Conservation (phyloP, 2,329 filamentous ascomycete genomes). For the Lasiodiplodia theobromae region DNA sequence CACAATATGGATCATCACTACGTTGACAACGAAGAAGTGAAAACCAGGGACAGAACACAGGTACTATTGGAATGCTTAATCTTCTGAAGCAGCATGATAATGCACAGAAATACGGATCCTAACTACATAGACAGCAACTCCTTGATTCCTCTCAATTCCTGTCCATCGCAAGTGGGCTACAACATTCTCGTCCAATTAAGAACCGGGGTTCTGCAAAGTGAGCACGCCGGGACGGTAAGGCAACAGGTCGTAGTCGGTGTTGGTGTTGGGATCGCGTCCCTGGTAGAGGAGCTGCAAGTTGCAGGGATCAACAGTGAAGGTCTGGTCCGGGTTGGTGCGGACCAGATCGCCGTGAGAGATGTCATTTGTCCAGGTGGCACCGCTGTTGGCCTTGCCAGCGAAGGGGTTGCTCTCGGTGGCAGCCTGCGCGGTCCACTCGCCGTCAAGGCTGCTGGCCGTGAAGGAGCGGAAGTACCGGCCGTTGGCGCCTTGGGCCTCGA, state of each 20-base stretch:
- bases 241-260: conserved; percentile 57
- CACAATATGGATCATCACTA: too few relatives aligned
- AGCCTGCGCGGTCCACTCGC: conserved; percentile 66
- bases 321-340: conserved; percentile 65
- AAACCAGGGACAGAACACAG: too few relatives aligned
- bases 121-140: too few relatives aligned
- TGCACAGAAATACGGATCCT: too few relatives aligned
- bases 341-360: conserved; percentile 72
- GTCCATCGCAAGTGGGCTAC: too few relatives aligned
- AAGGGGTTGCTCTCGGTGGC: conserved; percentile 65
- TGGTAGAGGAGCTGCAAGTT: conserved; percentile 72
- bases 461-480: conserved; percentile 73
- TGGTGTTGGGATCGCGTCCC: conserved; percentile 56
- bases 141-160: too few relatives aligned
- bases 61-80: too few relatives aligned
- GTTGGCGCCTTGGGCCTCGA: conserved; percentile 64
- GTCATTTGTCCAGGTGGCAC: conserved; percentile 70
- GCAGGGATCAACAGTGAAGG: conserved; percentile 68
- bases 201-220: conserved; percentile 49
- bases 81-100: too few relatives aligned
- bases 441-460: conserved; percentile 64
- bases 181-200: background rate
- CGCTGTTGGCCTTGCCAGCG: conserved; percentile 71
- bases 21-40: too few relatives aligned
- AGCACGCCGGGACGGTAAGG: conserved; percentile 65